These are phyloP conservation scores for Pelagomonas calceolata DNA, from an alignment of 108 stramenopile species.

Conservation along the genomic window DNA sequence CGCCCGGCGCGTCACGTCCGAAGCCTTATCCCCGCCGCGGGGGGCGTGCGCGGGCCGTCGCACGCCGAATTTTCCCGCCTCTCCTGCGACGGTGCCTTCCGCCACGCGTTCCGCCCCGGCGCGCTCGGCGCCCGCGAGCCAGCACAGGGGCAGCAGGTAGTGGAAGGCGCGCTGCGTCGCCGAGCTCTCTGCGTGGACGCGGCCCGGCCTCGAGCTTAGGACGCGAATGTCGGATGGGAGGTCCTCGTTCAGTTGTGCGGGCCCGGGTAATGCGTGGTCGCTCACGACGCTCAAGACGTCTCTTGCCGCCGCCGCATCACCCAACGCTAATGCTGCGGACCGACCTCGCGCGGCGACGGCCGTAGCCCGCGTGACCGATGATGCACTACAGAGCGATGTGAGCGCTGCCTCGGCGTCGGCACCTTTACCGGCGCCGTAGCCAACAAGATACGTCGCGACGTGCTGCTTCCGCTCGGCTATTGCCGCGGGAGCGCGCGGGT, in stretches of 20 bases:
- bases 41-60: not conserved
- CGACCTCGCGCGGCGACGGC: constrained; percentile 41
- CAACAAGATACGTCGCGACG: constrained; percentile 16
- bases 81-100: too few relatives aligned
- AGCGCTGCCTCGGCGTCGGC: not conserved
- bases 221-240: constrained; percentile 4
- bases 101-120: not conserved
- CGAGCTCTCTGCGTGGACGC: constrained; percentile 51
- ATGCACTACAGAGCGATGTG: not conserved
- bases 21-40: not conserved
- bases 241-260: not conserved
- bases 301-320: constrained; percentile 15
- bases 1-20: constrained; percentile 13
- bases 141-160: constrained; percentile 51
- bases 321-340: constrained; percentile 38
- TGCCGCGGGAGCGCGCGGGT: constrained; percentile 13
- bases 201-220: constrained; percentile 23
- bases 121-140: constrained; percentile 36
- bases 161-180: constrained; percentile 56
- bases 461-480: constrained; percentile 17
- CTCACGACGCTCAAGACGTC: constrained; percentile 21
- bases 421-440: not conserved
- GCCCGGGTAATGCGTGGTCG: not conserved
- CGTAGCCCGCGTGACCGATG: constrained; percentile 26
- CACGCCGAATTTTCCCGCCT: not conserved